Conservation (phyloP, 1,284 basidiomycete species). For the Tranzscheliella williamsii region DNA sequence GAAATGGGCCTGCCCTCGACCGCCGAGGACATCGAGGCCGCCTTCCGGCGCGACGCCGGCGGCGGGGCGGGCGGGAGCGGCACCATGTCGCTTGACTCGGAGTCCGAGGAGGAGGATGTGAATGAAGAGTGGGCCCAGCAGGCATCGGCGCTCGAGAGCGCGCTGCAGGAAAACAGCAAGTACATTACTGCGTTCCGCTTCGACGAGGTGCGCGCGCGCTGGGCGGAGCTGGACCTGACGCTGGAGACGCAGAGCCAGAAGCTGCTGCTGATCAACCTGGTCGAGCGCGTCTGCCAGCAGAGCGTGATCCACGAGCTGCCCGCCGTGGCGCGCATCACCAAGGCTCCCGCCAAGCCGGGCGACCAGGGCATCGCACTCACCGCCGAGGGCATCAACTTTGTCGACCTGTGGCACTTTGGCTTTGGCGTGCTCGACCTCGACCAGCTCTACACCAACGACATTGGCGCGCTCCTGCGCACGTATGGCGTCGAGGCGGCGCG, state of each 20-base stretch:
- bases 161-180: slow-evolving; percentile 65
- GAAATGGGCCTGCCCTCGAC: slow-evolving; percentile 60
- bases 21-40: slow-evolving; percentile 71
- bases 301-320: slow-evolving; percentile 59
- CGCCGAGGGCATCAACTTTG: slow-evolving; percentile 70
- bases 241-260: slow-evolving; percentile 52
- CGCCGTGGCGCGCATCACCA: slow-evolving; percentile 51
- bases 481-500: slow-evolving; percentile 69
- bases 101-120: slow-evolving; percentile 40
- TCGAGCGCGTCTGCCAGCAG: slow-evolving; percentile 55
- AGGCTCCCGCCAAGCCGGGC: slow-evolving; percentile 50
- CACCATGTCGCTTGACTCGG: slow-evolving; percentile 44
- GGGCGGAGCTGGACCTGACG: slow-evolving; percentile 58
- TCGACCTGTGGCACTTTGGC: slow-evolving; percentile 86
- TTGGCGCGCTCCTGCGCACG: slow-evolving; percentile 85
- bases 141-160: slow-evolving; percentile 62
- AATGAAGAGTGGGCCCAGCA: slow-evolving; percentile 57
- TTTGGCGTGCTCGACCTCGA: slow-evolving; percentile 79
- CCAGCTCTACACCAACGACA: slow-evolving; percentile 89
- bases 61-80: slow-evolving; percentile 45
- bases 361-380: slow-evolving; percentile 43
- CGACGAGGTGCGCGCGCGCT: slow-evolving; percentile 66
- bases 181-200: slow-evolving; percentile 74
- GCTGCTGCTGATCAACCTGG: slow-evolving; percentile 59
- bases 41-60: slow-evolving; percentile 62